Evolutionary conservation across 2,329 filamentous ascomycete genomes (phyloP).

Genomic region (Colletotrichum paranaense): DNA sequence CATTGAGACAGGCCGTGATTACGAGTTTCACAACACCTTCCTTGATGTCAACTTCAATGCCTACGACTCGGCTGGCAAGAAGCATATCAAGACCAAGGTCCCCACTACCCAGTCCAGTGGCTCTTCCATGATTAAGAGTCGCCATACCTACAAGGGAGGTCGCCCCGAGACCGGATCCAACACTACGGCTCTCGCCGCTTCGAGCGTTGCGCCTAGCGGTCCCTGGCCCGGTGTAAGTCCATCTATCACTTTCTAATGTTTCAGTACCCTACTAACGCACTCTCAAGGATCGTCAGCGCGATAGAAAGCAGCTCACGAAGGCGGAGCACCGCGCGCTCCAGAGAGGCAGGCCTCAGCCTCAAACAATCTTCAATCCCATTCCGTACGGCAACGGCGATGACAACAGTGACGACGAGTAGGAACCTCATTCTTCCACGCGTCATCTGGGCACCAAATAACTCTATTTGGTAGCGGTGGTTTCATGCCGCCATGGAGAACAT

Average conservation of each 20-base stretch:
- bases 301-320: slow-evolving; percentile 23
- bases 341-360: slow-evolving; percentile 1
- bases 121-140: background rate
- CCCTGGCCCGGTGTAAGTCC: background rate
- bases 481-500: too few species aligned
- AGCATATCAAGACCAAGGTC: slow-evolving; percentile 38
- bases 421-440: too few species aligned
- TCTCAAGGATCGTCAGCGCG: slow-evolving; percentile 9
- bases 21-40: background rate
- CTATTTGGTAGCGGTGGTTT: too few species aligned
- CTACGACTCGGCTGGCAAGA: slow-evolving; percentile 44
- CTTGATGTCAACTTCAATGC: slow-evolving; percentile 32
- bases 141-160: background rate
- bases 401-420: slow-evolving; percentile 8
- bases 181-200: background rate
- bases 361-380: background rate
- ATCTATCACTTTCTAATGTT: too few species aligned
- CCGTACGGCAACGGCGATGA: background rate
- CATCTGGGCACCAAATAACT: too few species aligned
- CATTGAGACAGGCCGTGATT: background rate
- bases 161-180: background rate
- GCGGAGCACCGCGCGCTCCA: slow-evolving; percentile 25
- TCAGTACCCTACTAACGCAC: background rate
- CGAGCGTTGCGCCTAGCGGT: background rate
- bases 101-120: slow-evolving; percentile 34